Evolutionary conservation across 1,139 yeast genomes (phyloP), one percentile per base, ranked within the genome.

Genomic region (Kodamaea sp.): DNA sequence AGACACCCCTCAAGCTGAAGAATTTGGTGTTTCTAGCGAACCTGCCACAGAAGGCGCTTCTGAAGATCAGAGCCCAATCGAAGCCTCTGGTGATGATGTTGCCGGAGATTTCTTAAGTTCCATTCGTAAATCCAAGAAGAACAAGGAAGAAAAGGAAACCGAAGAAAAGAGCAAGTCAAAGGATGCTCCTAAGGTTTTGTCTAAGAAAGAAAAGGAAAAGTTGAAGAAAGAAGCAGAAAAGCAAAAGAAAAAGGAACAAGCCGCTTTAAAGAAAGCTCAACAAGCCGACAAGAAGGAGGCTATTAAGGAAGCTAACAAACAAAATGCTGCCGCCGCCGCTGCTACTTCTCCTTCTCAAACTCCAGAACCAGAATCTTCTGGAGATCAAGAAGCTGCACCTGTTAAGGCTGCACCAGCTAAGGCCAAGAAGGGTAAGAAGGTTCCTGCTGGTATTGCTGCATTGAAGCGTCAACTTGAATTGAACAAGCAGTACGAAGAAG

Each of bases 191-290:
- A 77, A 80, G 49, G 69, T 90, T 55, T 87, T 92, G 65, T 81
- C 95, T 43, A 94, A 92, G 75, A 94, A 94, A 70, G 98, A 92
- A 61, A 94, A 92, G 74, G 99, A 92, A 67, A 85, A 80, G 65
- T 95, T 92, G 62, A 92, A 90, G 84, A 94, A 92, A 66, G 99
- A 92, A 68, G 86, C 86, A 49, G 98, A 92, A 64, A 94, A 92
- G 74, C 88, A 84, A 54, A 78, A 81, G 65, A 92, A 92, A 84
- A 89, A 88, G 70, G 96, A 88, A 52, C 79, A 80, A 48, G 95
- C 96, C 29, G 85, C 84, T 41, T 84, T 80, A 65, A 90, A 89
- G 78, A 90, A 88, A 63, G 67, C 62, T 12, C 75, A 70, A 47
- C 76, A 70, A 49, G 85, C 87, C 24, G 73, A 70, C 47, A 79